phyloP scores from a whole-genome alignment of 495 filamentous ascomycete genomes.

The Sporormia fimetaria region DNA sequence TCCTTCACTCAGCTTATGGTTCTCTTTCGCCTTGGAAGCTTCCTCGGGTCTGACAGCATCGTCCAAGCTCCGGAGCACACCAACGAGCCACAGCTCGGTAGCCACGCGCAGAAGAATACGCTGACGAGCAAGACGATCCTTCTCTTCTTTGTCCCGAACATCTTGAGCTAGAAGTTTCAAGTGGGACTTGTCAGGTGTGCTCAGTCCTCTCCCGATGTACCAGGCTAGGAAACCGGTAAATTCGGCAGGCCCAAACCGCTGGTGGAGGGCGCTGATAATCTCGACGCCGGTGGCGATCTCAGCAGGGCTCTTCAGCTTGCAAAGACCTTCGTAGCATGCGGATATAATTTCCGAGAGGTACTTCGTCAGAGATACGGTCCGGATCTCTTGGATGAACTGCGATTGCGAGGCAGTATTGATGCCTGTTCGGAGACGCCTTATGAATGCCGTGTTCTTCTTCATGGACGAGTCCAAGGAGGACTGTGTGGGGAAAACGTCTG shows the following conservation, averaged over 20 bases:
- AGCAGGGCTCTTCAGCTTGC: conserved; percentile 75
- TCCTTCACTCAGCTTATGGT: conserved; percentile 35
- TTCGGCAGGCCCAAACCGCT: conserved; percentile 82
- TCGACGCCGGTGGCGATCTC: conserved; percentile 89
- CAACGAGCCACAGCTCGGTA: conserved; percentile 94
- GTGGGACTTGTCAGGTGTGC: conserved; percentile 77
- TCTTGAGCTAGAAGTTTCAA: conserved; percentile 71
- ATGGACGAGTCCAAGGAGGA: conserved; percentile 86
- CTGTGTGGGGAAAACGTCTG: conserved; percentile 71
- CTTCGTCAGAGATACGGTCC: conserved; percentile 85
- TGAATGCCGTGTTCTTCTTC: conserved; percentile 99
- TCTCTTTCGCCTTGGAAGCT: conserved; percentile 51
- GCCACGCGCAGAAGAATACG: conserved; percentile 76
- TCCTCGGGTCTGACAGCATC: conserved; percentile 83
- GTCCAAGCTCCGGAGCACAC: conserved; percentile 74
- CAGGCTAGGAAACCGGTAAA: conserved; percentile 90
- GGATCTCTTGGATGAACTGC: conserved; percentile 84
- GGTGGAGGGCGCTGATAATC: conserved; percentile 86
- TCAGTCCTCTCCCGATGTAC: conserved; percentile 82
- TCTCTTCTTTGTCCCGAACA: conserved; percentile 86
- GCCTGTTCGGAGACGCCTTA: conserved; percentile 87
- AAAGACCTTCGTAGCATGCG: conserved; percentile 93
- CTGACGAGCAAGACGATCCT: conserved; percentile 78
- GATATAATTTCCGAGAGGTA: conserved; percentile 97
- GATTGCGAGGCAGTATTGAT: conserved; percentile 64